Evolutionary conservation across 2,329 filamentous ascomycete genomes (phyloP), one percentile per base, ranked within the genome.

Genomic region (Fusarium stilboides): DNA sequence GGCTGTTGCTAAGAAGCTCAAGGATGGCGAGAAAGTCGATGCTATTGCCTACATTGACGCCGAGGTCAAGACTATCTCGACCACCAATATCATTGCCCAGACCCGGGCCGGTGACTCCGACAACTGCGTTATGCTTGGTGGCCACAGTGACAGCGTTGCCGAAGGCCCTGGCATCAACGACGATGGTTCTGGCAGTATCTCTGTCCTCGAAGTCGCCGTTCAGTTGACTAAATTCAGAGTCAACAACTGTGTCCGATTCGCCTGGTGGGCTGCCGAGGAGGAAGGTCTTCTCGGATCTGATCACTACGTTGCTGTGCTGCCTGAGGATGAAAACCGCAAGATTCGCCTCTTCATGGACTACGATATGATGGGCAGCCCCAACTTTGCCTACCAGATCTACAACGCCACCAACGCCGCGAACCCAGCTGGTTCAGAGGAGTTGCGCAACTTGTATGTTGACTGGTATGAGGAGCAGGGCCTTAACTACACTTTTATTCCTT

Each of bases 141-240:
- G 84, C 3, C 89, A 91, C 80, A 88, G 85, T 34, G 89, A 91
- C 75, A 87, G 86, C 65, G 89, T 91, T 17, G 75, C 81, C 1
- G 89, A 87, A 52, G 89, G 89, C 1, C 88, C 89, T 1, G 92
- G 92, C 20, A 93, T 94, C 83, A 94, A 94, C 77, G 92, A 94
- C 71, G 91, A 94, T 73, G 92, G 92, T 46, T 90, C 89, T 5
- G 92, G 92, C 57, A 88, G 86, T 34, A 73, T 89, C 56, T 85
- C 87, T 1, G 80, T 91, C 7, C 84, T 91, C 39, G 89, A 91
- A 75, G 81, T 91, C 10, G 89, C 89, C 2, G 85, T 83, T 3
- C 87, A 89, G 68, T 80, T 91, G 57, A 78, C 84, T 60, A 82
- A 84, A 20, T 91, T 86, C 78, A 79, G 77, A 34, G 87, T 90